Conservation (phyloP, 345 rosid genomes). For the Bruguiera gymnorhiza region DNA sequence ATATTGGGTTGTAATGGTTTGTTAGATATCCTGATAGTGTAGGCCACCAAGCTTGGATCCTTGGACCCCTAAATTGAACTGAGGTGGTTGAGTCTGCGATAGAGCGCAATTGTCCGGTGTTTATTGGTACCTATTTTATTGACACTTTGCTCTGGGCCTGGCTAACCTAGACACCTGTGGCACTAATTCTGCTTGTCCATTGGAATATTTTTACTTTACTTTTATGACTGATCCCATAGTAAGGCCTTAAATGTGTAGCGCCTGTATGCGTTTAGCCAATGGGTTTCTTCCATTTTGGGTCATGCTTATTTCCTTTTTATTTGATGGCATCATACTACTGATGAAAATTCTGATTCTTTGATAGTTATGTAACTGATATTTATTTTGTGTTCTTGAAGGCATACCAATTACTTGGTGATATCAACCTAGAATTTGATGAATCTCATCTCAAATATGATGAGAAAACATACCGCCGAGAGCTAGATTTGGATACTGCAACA, state of each 20-base stretch:
- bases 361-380: background rate
- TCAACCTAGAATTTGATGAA: constrained; percentile 69
- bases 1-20: too few species aligned
- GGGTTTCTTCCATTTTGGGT: background rate
- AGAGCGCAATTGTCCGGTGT: too few species aligned
- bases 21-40: background rate
- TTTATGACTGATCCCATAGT: background rate
- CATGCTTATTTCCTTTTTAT: background rate
- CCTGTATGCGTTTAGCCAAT: too few species aligned
- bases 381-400: constrained; percentile 42
- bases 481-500: constrained; percentile 80
- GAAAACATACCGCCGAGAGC: constrained; percentile 67
- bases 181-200: background rate
- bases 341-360: background rate
- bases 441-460: constrained; percentile 60
- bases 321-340: background rate
- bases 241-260: too few species aligned
- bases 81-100: too few species aligned
- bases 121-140: background rate
- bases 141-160: background rate
- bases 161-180: background rate
- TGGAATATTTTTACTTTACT: background rate
- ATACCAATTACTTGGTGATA: constrained; percentile 84
- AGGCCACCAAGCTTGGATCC: background rate
- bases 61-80: too few species aligned